phyloP scores from a whole-genome alignment of 352 stramenopile species.

The Pythium dissotocum region DNA sequence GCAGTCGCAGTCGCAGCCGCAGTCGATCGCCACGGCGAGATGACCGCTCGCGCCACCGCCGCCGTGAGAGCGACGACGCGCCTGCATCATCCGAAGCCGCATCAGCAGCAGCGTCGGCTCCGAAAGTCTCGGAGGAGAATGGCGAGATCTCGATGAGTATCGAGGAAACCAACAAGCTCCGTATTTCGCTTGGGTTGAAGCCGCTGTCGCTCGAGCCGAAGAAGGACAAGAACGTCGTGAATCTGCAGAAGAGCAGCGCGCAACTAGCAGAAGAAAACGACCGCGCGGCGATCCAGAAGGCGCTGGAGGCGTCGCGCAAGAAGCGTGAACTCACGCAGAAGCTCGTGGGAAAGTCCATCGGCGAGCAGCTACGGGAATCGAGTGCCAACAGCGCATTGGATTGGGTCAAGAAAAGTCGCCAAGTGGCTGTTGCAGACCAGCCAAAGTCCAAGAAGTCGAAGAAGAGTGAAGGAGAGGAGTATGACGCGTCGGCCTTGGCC shows the following conservation, averaged over 20 bases:
- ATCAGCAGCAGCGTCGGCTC: slow-evolving; percentile 8
- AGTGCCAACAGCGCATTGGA: slow-evolving; percentile 44
- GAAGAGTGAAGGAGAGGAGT: slow-evolving; percentile 30
- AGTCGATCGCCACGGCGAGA: slow-evolving; percentile 19
- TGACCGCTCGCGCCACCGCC: slow-evolving; percentile 24
- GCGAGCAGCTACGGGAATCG: slow-evolving; percentile 59
- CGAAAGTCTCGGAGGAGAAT: slow-evolving; percentile 55
- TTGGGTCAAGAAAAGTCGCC: slow-evolving; percentile 72
- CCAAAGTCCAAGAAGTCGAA: background rate
- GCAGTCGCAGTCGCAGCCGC: slow-evolving; percentile 23
- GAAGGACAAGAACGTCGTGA: slow-evolving; percentile 55
- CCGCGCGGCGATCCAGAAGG: slow-evolving; percentile 50
- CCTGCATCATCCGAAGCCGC: slow-evolving; percentile 27
- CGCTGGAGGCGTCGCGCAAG: slow-evolving; percentile 62
- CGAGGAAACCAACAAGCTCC: slow-evolving; percentile 82
- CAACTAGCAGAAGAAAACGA: slow-evolving; percentile 53
- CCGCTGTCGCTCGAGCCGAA: slow-evolving; percentile 56
- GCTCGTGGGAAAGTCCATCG: slow-evolving; percentile 68
- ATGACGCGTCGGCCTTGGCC: slow-evolving; percentile 75
- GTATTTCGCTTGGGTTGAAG: slow-evolving; percentile 70
- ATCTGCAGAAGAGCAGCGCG: slow-evolving; percentile 62
- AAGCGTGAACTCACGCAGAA: slow-evolving; percentile 77
- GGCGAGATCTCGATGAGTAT: slow-evolving; percentile 83
- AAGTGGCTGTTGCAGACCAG: slow-evolving; percentile 25
- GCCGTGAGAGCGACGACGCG: slow-evolving; percentile 30